These are phyloP conservation scores for Solanum habrochaites DNA, from an alignment of 257 asterid genomes.

Conservation along the genomic window DNA sequence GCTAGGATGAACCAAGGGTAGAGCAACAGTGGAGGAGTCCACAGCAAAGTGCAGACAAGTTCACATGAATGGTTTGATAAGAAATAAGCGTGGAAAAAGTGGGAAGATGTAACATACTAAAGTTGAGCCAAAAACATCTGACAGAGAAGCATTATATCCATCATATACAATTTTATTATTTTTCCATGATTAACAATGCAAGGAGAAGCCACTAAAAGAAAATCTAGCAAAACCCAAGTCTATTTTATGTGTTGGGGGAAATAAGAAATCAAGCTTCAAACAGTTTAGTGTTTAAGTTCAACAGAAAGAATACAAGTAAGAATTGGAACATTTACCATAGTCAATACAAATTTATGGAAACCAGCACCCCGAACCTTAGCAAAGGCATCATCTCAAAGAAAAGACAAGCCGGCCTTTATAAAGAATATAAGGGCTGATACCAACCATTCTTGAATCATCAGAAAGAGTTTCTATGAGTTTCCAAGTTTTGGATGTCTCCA, in stretches of 20 bases:
- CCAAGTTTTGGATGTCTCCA: background rate
- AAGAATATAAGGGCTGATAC: background rate
- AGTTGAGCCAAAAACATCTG: background rate
- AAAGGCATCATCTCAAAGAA: background rate
- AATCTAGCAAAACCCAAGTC: no score
- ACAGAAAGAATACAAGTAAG: background rate
- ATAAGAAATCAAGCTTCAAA: background rate
- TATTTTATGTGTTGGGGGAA: no score
- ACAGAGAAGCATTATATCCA: background rate
- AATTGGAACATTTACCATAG: background rate
- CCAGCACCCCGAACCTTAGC: background rate
- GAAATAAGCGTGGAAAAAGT: background rate
- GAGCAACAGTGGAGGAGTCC: background rate
- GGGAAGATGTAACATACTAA: background rate
- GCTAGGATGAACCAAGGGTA: background rate
- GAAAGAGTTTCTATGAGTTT: background rate
- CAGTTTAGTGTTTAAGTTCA: background rate
- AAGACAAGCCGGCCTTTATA: background rate
- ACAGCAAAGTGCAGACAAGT: background rate
- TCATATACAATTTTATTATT: background rate
- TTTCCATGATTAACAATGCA: background rate
- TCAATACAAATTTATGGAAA: background rate
- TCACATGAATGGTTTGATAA: background rate
- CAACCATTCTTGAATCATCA: background rate
- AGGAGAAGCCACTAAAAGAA: background rate